These are phyloP conservation scores for Myriosclerotinia duriaeana DNA, from an alignment of 2,329 filamentous ascomycete species.

Conservation along the genomic window DNA sequence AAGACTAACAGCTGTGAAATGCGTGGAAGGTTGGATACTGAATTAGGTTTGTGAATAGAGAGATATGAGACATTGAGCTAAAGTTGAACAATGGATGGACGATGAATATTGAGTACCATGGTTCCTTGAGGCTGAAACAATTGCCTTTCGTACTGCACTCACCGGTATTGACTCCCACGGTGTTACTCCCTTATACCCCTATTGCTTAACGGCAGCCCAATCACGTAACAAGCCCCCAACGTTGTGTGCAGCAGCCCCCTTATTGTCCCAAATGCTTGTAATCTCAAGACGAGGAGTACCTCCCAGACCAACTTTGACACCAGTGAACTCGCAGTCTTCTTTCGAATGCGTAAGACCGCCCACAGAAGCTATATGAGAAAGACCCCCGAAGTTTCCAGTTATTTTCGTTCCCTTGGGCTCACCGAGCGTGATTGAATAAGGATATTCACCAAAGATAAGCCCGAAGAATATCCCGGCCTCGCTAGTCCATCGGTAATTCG, in stretches of 20 bases:
- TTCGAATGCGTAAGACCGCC: not conserved
- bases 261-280: not conserved
- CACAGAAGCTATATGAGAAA: not conserved
- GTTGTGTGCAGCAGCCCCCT: not conserved
- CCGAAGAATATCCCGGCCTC: not conserved
- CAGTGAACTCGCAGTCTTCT: not conserved
- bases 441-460: not conserved
- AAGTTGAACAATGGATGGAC: too few species aligned
- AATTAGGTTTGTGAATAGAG: too few species aligned
- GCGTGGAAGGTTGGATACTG: too few species aligned
- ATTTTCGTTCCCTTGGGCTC: not conserved
- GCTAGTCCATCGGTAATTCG: not conserved
- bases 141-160: too few species aligned
- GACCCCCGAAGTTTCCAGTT: not conserved
- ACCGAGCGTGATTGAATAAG: not conserved
- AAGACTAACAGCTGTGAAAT: too few species aligned
- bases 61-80: too few species aligned
- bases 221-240: not conserved
- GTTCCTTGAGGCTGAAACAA: too few species aligned
- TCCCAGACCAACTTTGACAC: not conserved
- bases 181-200: not conserved
- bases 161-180: not conserved
- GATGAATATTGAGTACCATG: too few species aligned
- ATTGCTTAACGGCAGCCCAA: not conserved
- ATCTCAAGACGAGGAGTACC: not conserved